Conservation (phyloP, 2,329 filamentous ascomycete genomes). For the Fusarium albidum region DNA sequence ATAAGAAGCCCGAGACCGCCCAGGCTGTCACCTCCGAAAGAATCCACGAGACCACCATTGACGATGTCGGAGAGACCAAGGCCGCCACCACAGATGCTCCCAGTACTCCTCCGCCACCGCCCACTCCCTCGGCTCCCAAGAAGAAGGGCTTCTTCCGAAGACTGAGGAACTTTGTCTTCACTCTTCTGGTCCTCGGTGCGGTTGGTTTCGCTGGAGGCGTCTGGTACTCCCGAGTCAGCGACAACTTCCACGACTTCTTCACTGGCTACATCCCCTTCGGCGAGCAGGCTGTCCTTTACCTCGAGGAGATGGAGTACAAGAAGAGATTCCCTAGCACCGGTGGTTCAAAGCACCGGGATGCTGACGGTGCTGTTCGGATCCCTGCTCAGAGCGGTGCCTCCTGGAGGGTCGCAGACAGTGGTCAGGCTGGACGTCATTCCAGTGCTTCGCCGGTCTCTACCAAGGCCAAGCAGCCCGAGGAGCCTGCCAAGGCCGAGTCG, state of each 20-base stretch:
- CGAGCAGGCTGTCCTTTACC: conserved; percentile 92
- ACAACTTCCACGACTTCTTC: conserved; percentile 99
- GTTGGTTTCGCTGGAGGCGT: conserved; percentile 87
- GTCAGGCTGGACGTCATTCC: conserved; percentile 65
- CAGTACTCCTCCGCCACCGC: conserved; percentile 36
- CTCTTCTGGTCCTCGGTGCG: conserved; percentile 77
- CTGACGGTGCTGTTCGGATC: conserved; percentile 79
- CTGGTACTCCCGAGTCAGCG: conserved; percentile 90
- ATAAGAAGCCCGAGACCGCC: conserved; percentile 60
- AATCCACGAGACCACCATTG: conserved; percentile 49
- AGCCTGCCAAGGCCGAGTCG: conserved; percentile 43
- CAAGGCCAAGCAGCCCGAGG: conserved; percentile 41
- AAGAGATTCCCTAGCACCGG: conserved; percentile 74
- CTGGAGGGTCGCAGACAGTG: conserved; percentile 75
- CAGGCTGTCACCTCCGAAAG: conserved; percentile 60
- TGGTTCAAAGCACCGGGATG: conserved; percentile 59
- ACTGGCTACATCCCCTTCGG: conserved; percentile 96
- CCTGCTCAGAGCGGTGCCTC: conserved; percentile 86
- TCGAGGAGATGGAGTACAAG: conserved; percentile 94
- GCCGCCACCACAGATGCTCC: conserved; percentile 53
- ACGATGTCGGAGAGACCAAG: conserved; percentile 49
- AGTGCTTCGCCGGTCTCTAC: conserved; percentile 58
- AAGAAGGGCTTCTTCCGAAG: conserved; percentile 74
- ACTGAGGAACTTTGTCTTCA: conserved; percentile 79
- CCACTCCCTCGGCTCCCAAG: conserved; percentile 52